These are phyloP conservation scores for Prinsepia uniflora DNA, from an alignment of 306 rosid genomes.

Conservation along the genomic window DNA sequence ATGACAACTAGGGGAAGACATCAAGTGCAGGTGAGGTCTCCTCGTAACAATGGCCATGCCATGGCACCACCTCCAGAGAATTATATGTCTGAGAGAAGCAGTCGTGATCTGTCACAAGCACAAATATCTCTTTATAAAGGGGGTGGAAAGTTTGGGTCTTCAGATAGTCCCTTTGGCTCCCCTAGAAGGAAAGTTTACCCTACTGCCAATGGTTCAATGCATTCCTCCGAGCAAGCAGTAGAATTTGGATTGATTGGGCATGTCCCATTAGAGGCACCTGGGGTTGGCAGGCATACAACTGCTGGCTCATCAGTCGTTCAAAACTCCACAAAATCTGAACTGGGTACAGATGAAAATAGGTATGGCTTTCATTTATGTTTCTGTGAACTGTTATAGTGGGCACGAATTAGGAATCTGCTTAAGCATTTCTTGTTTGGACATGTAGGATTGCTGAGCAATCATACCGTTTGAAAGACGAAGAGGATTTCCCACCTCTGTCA, in stretches of 20 bases:
- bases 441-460: slow-evolving; percentile 47
- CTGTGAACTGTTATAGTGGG: neutral
- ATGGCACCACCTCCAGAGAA: slow-evolving; percentile 26
- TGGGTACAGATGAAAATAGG: slow-evolving; percentile 36
- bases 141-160: slow-evolving; percentile 23
- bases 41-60: slow-evolving; percentile 37
- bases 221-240: slow-evolving; percentile 26
- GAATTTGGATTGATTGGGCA: slow-evolving; percentile 33
- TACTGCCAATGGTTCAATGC: slow-evolving; percentile 29
- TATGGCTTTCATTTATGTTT: slow-evolving; percentile 7
- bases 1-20: slow-evolving; percentile 42
- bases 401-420: neutral
- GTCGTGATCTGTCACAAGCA: slow-evolving; percentile 29
- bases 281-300: slow-evolving; percentile 28
- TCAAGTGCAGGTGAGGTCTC: slow-evolving; percentile 40
- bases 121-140: slow-evolving; percentile 27
- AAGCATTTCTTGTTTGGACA: slow-evolving; percentile 20
- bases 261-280: slow-evolving; percentile 25
- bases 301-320: slow-evolving; percentile 4
- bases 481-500: slow-evolving; percentile 56
- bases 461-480: slow-evolving; percentile 52
- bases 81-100: slow-evolving; percentile 30
- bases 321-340: slow-evolving; percentile 19
- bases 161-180: slow-evolving; percentile 26
- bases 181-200: slow-evolving; percentile 29